Evolutionary conservation across 768 basidiomycete genomes (phyloP), one percentile per base, ranked within the genome.

Genomic region (Glaciozyma antarctica): DNA sequence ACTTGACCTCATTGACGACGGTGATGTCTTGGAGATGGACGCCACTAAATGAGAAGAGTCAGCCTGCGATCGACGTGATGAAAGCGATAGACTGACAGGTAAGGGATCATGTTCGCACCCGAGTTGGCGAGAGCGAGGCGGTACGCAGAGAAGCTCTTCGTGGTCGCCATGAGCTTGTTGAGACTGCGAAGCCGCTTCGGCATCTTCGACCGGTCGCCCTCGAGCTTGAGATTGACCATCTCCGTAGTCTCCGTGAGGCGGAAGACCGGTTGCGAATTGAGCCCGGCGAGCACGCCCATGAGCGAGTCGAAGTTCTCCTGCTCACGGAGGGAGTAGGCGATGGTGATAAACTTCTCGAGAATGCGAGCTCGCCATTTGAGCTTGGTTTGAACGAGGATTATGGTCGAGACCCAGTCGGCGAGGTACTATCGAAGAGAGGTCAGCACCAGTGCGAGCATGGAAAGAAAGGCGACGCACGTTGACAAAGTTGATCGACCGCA

Each of bases 291-390:
- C 71, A 97, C 85, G 15, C 92, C 90, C 53, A 90, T 90, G 61
- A 95, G 78, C 1, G 88, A 88, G 43, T 91, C 90, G 75, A 95
- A 98, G 75, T 99, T 97, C 77, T 94, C 91, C 54, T 88, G 75
- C 17, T 81, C 80, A 41, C 94, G 86, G 49, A 99, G 81, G 61
- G 84, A 83, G 64, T 84, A 82, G 1, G 88, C 90, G 68, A 98
- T 84, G 57, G 87, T 85, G 30, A 91, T 85, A 64, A 98, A 86
- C 74, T 89, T 89, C 75, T 95, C 90, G 64, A 93, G 87, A 71
- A 91, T 86, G 64, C 81, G 83, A 5, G 86, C 88, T 49, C 94
- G 85, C 52, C 80, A 76, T 75, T 83, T 85, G 34, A 85, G 80
- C 71, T 85, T 86, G 71, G 90, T 86, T 64, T 93, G 90, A 63